A percentile compares a stretch with the other conserved stretches of the same genome.
phyloP scores from a whole-genome alignment of 169 alveolate species.

The Ichthyophthirius multifiliis region DNA sequence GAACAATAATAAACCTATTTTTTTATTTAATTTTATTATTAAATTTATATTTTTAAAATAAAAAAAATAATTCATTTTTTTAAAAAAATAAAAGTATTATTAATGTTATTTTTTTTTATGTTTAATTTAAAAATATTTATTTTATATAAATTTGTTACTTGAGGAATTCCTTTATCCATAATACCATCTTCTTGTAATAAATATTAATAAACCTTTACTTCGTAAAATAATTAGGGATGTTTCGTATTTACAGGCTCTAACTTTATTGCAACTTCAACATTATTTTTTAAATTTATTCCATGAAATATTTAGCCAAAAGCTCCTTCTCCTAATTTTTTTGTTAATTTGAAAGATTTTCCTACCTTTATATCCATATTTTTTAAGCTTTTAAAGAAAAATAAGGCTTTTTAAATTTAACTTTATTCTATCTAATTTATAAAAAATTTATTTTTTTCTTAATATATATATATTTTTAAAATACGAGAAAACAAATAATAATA shows the following conservation, averaged over 20 bases:
- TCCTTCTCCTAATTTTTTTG: conserved; percentile 60
- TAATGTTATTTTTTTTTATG: no score
- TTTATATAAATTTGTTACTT: not conserved
- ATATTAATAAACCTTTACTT: conserved; percentile 44
- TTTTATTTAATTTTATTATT: no score
- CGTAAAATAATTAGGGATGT: conserved; percentile 69
- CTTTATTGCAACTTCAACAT: conserved; percentile 58
- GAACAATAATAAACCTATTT: conserved; percentile 45
- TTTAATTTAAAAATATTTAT: no score
- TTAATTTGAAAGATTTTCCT: conserved; percentile 42
- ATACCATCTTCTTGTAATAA: conserved; percentile 16
- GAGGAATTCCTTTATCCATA: conserved; percentile 30
- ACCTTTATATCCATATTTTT: conserved; percentile 51
- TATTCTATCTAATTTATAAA: no score
- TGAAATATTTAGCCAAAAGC: conserved; percentile 63
- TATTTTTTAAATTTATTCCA: conserved; percentile 53
- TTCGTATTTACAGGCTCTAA: conserved; percentile 65
- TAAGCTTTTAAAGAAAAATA: no score
- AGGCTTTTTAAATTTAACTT: no score
- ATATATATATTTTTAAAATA: no score
- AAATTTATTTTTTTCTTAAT: no score
- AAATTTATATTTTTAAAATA: no score
- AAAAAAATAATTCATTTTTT: no score
- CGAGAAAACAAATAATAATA: no score
- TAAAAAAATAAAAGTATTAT: no score